Base-by-base conservation (phyloP, 2,329 filamentous ascomycete species). In the Ophiostoma himal-ulmi region DNA sequence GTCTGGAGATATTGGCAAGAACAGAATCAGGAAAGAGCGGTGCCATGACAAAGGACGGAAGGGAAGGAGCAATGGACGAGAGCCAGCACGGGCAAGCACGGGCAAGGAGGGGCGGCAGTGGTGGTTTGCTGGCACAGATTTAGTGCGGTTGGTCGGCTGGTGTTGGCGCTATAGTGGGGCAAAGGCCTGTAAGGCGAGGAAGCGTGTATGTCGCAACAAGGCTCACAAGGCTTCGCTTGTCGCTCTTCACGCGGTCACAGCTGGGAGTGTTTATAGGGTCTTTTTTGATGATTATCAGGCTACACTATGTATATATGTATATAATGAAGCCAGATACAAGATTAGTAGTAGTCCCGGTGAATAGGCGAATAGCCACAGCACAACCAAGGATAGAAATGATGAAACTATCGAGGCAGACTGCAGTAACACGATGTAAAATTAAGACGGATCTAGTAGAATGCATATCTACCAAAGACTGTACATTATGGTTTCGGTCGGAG, bases 111-210 rank as follows among this genome's bases (percentile, higher is more conserved):
- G 70, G 67, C 34, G 70, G 57, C 54, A 39, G 36, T 39, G 39
- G 37, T 41, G 39, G 54, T 64, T 44, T 54, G 64, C 26, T 44
- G 41, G 65, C 65, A 57, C 37, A 34, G 34, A 44, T 67, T 22
- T 57, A 57, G 52, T 37, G 69, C 66, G 37, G 70, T 60, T 66
- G 52, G 48, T 41, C 52, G 70, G 66, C 41, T 54, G 39, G 52
- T 30, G 41, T 11, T 39, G 48, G 30, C 17, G 66, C n/a, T 67
- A 41, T 68, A 70, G 70, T 66, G 70, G 70, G 70, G 70, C 67
- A 66, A 11, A 41, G 37, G 36, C 57, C 62, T 39, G 62, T 65
- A 65, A 36, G 62, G 48, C 11, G 60, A 60, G 11, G 34, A 44
- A 13, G 54, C 5, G 26, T 26, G 36, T 30, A 30, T 34, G 60